Evolutionary conservation across 139 green algal genomes (phyloP), one percentile per base, ranked within the genome.

Genomic region (Desmodesmus armatus): DNA sequence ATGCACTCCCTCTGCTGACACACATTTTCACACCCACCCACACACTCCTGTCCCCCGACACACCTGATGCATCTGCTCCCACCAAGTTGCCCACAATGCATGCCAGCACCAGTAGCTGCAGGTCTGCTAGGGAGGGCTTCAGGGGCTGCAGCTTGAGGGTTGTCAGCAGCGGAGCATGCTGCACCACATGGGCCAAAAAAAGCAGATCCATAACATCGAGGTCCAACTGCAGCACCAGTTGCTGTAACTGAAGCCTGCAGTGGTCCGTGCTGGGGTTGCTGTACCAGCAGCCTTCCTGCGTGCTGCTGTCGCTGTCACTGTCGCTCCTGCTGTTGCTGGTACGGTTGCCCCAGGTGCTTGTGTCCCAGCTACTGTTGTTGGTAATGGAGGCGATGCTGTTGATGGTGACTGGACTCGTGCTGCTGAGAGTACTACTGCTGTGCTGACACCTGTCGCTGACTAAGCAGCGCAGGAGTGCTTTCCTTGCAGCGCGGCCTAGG

Each of bases 21-120:
- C n/a, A n/a, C n/a, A n/a, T n/a, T n/a, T n/a, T n/a, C n/a, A n/a
- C n/a, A n/a, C n/a, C n/a, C n/a, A n/a, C n/a, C n/a, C n/a, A n/a
- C n/a, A n/a, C 17, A 17, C 51, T 62, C 15, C 35, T 74, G 35
- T 35, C 29, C 33, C 66, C 29, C 33, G 17, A n/a, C n/a, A n/a
- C 37, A 82, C 76, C 76, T 60, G 35, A 3, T 13, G 53, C 35
- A 25, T 82, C 76, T 19, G 31, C 55, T 1, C 76, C 76, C 23
- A 82, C 55, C 1, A 82, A 25, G 55, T 43, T 82, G 37, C 53
- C 76, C 37, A 71, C 25, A 33, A 82, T 82, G 62, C 76, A 82
- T 15, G 76, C 76, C 19, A 82, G 43, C 53, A 82, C 76, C 47
- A 82, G 29, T 55, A 82, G 76, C 76, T 82, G 76, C 53, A 82